These are phyloP conservation scores for Rutstroemia sydowiana DNA, from an alignment of 2,329 filamentous ascomycete genomes.

Conservation along the genomic window DNA sequence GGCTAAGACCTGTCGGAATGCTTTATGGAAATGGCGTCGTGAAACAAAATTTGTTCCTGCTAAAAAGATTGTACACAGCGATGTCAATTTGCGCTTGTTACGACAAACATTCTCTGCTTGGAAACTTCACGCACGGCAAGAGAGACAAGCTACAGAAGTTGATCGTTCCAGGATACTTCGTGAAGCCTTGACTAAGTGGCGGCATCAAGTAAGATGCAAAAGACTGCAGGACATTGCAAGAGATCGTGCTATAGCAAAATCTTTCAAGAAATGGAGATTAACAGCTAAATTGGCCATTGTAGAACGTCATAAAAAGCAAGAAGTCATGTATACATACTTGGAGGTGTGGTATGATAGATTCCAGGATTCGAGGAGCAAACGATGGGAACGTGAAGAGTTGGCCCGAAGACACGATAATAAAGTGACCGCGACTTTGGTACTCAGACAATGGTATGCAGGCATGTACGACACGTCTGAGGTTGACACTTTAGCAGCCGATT, in stretches of 20 bases:
- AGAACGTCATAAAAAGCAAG: slow-evolving; percentile 32
- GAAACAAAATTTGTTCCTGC: slow-evolving; percentile 24
- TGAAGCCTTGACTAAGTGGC: slow-evolving; percentile 55
- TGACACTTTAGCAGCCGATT: slow-evolving; percentile 18
- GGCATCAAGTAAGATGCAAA: slow-evolving; percentile 49
- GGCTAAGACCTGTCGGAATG: slow-evolving; percentile 9
- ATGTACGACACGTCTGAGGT: slow-evolving; percentile 16
- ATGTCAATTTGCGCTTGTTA: slow-evolving; percentile 38
- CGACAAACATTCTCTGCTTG: slow-evolving; percentile 42
- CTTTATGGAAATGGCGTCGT: slow-evolving; percentile 23
- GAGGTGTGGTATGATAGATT: slow-evolving; percentile 34
- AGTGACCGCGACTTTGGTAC: slow-evolving; percentile 18
- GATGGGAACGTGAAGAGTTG: slow-evolving; percentile 20
- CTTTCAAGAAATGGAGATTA: slow-evolving; percentile 55
- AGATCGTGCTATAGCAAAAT: slow-evolving; percentile 46
- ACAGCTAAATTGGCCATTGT: slow-evolving; percentile 34
- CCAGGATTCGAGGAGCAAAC: slow-evolving; percentile 24
- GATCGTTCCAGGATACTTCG: slow-evolving; percentile 46
- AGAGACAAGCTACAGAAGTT: slow-evolving; percentile 40
- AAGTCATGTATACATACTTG: slow-evolving; percentile 33
- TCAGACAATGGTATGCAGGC: slow-evolving; percentile 22
- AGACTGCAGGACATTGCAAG: slow-evolving; percentile 46
- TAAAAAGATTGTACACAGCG: slow-evolving; percentile 33
- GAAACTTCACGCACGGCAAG: slow-evolving; percentile 37
- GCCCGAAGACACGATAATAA: slow-evolving; percentile 20